Conservation (phyloP, 176 grass and related monocot species). For the Raddia guianensis region DNA sequence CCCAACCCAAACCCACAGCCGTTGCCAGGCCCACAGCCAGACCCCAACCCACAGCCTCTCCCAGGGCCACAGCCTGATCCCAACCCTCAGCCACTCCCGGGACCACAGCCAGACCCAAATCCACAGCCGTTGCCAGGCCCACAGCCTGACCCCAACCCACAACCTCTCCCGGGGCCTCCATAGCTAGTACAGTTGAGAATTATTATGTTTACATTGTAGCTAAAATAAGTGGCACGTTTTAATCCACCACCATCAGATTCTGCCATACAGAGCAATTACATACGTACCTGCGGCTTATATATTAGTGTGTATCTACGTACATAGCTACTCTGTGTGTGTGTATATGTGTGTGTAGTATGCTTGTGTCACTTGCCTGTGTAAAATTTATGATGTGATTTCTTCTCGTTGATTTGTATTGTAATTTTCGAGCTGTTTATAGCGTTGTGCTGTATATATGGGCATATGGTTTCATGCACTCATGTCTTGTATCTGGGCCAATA, state of each 20-base stretch:
- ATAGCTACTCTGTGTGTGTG: background rate
- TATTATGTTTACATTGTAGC: background rate
- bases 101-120: no score
- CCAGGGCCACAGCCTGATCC: accelerated
- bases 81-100: background rate
- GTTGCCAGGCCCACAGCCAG: no score
- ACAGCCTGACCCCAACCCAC: background rate
- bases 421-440: background rate
- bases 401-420: background rate
- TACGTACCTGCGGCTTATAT: background rate
- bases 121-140: no score
- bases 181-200: no score
- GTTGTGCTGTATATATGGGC: background rate
- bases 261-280: background rate
- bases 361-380: background rate
- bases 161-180: background rate
- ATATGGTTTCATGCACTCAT: no score
- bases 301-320: background rate
- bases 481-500: no score
- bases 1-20: no score
- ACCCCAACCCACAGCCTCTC: no score
- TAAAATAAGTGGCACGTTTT: background rate
- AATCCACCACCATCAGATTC: background rate
- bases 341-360: background rate
- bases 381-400: background rate